phyloP scores from a whole-genome alignment of 805 yeast genomes.

The Ogataea trehalophila region DNA sequence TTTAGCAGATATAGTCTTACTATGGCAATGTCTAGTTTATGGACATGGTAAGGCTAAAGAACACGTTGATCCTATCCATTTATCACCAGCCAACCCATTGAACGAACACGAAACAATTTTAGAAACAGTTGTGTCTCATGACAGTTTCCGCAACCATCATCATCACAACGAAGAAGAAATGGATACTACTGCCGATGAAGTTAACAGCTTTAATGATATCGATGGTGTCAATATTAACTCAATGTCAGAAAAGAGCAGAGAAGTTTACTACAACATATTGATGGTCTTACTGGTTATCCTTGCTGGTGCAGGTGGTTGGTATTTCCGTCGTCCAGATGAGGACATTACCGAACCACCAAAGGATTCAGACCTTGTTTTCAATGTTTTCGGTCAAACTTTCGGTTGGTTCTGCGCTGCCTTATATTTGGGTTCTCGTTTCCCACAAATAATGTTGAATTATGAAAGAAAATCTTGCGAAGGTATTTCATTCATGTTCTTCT shows the following conservation, averaged over 20 bases:
- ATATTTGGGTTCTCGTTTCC: constrained; percentile 84
- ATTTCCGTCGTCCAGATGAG: constrained; percentile 39
- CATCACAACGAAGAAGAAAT: constrained; percentile 25
- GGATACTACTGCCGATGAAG: constrained; percentile 17
- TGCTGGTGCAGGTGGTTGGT: constrained; percentile 89
- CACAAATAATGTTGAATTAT: constrained; percentile 83
- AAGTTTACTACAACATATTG: constrained; percentile 33
- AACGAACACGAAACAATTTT: constrained; percentile 57
- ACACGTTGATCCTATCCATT: constrained; percentile 65
- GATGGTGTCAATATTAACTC: constrained; percentile 24
- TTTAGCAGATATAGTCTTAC: constrained; percentile 77
- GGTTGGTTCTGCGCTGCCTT: constrained; percentile 77
- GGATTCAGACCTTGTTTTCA: constrained; percentile 49
- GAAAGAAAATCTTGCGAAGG: constrained; percentile 93
- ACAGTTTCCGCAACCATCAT: constrained; percentile 17
- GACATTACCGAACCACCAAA: constrained; percentile 29
- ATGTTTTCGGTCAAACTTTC: constrained; percentile 77
- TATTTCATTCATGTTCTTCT: constrained; percentile 84
- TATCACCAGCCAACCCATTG: constrained; percentile 86
- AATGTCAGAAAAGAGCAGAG: constrained; percentile 16
- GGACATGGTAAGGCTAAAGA: constrained; percentile 48
- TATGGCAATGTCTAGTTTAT: constrained; percentile 79
- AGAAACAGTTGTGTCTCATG: constrained; percentile 52
- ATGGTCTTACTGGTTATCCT: constrained; percentile 64
- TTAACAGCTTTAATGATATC: constrained; percentile 28